phyloP scores from a whole-genome alignment of 2,329 filamentous ascomycete genomes.

The Aspergillus brasiliensis region DNA sequence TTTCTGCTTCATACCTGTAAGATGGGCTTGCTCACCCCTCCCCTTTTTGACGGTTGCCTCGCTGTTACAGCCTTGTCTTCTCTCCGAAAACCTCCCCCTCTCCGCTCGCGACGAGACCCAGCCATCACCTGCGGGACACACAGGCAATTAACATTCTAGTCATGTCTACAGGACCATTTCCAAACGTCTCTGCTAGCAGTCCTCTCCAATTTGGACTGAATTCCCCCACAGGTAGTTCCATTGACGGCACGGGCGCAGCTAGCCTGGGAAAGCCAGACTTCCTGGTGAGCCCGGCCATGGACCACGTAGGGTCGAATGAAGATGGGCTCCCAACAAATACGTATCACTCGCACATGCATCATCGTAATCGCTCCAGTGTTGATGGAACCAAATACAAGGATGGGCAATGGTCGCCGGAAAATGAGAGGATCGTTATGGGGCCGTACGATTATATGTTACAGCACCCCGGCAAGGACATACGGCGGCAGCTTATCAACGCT shows the following conservation, averaged over 20 bases:
- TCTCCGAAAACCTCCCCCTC: background rate
- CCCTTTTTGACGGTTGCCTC: background rate
- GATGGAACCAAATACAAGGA: conserved; percentile 44
- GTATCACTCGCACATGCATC: conserved; percentile 28
- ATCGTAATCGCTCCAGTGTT: conserved; percentile 40
- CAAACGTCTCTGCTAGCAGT: conserved; percentile 8
- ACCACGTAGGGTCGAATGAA: conserved; percentile 45
- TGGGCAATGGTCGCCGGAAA: conserved; percentile 40
- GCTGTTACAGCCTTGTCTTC: background rate
- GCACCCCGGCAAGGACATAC: conserved; percentile 50
- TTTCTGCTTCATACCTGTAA: background rate
- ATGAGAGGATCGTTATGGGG: conserved; percentile 47
- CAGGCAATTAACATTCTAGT: background rate
- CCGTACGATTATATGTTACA: conserved; percentile 50
- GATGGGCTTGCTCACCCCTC: background rate
- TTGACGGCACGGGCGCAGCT: background rate
- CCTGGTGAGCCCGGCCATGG: conserved; percentile 60
- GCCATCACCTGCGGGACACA: background rate
- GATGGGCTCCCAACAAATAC: conserved; percentile 45
- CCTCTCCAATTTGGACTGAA: conserved; percentile 7
- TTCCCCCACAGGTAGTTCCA: conserved; percentile 3
- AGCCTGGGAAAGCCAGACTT: conserved; percentile 43
- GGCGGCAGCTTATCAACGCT: conserved; percentile 47
- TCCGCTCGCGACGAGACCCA: background rate
- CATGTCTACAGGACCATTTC: conserved; percentile 10